Evolutionary conservation across 306 rosid species (phyloP).

Genomic region (Macrotyloma uniflorum): DNA sequence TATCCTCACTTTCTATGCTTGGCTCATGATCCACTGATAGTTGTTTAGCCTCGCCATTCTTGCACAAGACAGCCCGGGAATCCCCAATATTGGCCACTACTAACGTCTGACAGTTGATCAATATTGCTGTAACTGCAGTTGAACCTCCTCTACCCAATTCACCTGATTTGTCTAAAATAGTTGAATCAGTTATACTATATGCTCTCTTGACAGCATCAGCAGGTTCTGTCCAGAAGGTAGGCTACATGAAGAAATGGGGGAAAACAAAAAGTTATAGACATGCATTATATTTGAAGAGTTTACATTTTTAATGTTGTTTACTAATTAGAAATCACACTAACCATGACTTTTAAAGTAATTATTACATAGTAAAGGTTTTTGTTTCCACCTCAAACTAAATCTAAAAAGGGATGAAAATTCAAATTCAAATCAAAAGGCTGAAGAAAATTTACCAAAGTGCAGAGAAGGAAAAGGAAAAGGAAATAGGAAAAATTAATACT

Average conservation of each 20-base stretch:
- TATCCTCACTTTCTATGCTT: conserved; percentile 58
- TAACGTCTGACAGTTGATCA: conserved; percentile 75
- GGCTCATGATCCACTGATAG: conserved; percentile 94
- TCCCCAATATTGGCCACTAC: conserved; percentile 93
- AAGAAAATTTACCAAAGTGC: neutral
- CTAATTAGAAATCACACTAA: neutral
- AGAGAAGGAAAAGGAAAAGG: neutral
- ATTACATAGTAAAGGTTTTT: neutral
- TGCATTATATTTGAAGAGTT: conserved; percentile 6
- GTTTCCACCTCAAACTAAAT: neutral
- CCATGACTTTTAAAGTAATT: neutral
- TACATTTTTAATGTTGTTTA: neutral
- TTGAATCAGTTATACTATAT: conserved; percentile 65
- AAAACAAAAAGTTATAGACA: conserved; percentile 7
- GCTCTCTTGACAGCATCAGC: conserved; percentile 72
- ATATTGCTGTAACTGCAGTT: conserved; percentile 96
- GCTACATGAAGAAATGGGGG: conserved; percentile 45
- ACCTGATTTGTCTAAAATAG: conserved; percentile 72
- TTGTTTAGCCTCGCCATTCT: conserved; percentile 72
- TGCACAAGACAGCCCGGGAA: conserved; percentile 82
- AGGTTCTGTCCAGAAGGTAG: conserved; percentile 80
- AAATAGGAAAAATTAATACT: neutral
- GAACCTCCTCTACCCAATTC: conserved; percentile 94
- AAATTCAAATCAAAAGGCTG: neutral
- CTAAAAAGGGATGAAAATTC: conserved; percentile 7